Evolutionary conservation across 495 filamentous ascomycete species (phyloP), one percentile per base, ranked within the genome.

Genomic region (Penicillium desertorum): DNA sequence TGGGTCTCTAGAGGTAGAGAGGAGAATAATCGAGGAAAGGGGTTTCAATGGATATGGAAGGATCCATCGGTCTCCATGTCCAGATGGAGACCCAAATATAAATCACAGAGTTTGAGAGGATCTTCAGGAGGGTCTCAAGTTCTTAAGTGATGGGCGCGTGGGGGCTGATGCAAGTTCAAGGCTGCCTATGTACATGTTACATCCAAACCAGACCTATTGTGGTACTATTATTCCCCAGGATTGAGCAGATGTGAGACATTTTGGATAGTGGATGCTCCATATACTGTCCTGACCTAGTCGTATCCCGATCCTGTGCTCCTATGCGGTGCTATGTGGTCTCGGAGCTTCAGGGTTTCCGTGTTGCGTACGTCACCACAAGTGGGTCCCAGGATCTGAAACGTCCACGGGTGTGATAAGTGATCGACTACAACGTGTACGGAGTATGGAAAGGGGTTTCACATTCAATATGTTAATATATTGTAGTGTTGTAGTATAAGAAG

Each of bases 301-400:
- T 14, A 34, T 14, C 30, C 30, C 11, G 29, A 30, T 30, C 30
- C 30, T 34, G 30, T 12, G 4, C 11, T 34, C 29, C 9, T 10
- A 34, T 34, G 30, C 11, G 11, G 30, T 34, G 30, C 30, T 34
- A 34, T 34, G 30, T 34, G 3, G 9, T 34, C 30, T 34, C 30
- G 30, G 30, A 34, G 10, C 3, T 34, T 10, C 11, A 34, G 30
- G 30, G 10, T 44, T 34, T 57, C 20, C n/a, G 58, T 57, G 57
- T 46, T 45, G 30, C 51, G 25, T 29, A 64, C 58, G 56, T 50
- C 48, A 56, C 52, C 61, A 48, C 49, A 36, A 19, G 65, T 67
- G 65, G 65, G 62, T 61, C 65, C 41, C 55, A 37, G 45, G 59
- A 62, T 65, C 62, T 55, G 53, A 55, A 55, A 55, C 53, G 19